Evolutionary conservation across 2,329 filamentous ascomycete species (phyloP).

Genomic region (Scedosporium minutisporum): DNA sequence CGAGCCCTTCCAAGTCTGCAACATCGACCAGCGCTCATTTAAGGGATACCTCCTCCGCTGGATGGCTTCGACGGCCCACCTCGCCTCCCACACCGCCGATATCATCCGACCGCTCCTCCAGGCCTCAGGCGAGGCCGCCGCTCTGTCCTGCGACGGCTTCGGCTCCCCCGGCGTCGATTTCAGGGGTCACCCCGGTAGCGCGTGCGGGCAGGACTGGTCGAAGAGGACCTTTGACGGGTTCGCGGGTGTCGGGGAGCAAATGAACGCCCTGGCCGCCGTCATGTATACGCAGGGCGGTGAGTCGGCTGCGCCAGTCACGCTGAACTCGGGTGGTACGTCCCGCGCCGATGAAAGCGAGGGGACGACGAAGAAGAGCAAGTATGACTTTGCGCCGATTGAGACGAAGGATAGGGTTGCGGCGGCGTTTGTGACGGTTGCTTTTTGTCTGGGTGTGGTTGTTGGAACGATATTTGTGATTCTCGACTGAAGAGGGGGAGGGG

Average conservation of each 20-base stretch:
- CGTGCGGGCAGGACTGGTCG: constrained; percentile 59
- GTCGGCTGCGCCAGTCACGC: constrained; percentile 37
- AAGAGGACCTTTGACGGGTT: constrained; percentile 45
- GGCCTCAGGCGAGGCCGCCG: constrained; percentile 42
- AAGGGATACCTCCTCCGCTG: constrained; percentile 67
- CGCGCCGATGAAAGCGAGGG: constrained; percentile 40
- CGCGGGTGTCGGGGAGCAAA: constrained; percentile 58
- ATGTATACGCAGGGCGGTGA: constrained; percentile 46
- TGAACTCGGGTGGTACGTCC: constrained; percentile 49
- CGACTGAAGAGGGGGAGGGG: neutral
- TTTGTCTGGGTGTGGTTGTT: constrained; percentile 38
- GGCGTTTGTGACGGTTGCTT: constrained; percentile 42
- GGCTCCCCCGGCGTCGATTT: constrained; percentile 34
- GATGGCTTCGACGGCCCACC: constrained; percentile 44
- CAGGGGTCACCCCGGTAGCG: constrained; percentile 44
- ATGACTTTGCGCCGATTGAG: constrained; percentile 28
- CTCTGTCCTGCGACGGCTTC: constrained; percentile 37
- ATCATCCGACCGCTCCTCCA: constrained; percentile 41
- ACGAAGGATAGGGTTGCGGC: constrained; percentile 44
- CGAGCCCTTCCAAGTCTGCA: constrained; percentile 51
- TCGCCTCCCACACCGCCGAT: constrained; percentile 43
- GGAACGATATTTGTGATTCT: constrained; percentile 28
- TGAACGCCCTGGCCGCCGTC: constrained; percentile 55
- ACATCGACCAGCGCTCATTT: constrained; percentile 64
- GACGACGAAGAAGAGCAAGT: constrained; percentile 16